These are phyloP conservation scores for Aspergillus aculeatus DNA, from an alignment of 2,329 filamentous ascomycete genomes.

Conservation along the genomic window DNA sequence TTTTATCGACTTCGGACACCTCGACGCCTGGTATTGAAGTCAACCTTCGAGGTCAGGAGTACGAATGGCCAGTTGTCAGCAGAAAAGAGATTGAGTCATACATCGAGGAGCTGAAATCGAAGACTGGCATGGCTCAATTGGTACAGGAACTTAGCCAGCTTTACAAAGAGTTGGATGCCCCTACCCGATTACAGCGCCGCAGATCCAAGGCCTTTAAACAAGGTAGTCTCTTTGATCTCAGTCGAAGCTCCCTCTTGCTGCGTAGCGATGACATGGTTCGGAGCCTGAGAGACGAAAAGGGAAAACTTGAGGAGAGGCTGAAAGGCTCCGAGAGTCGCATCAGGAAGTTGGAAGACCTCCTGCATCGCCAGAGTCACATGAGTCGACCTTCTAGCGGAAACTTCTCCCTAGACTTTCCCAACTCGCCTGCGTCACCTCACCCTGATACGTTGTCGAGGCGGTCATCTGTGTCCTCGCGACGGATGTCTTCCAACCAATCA, in stretches of 20 bases:
- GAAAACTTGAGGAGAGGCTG: constrained; percentile 68
- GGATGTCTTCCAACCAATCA: constrained; percentile 60
- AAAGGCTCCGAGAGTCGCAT: constrained; percentile 87
- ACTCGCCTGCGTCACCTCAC: constrained; percentile 42
- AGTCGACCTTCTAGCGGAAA: constrained; percentile 54
- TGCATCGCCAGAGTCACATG: constrained; percentile 74
- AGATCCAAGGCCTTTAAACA: constrained; percentile 93
- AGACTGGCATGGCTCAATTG: constrained; percentile 65
- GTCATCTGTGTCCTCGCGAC: constrained; percentile 60
- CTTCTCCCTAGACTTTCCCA: constrained; percentile 44
- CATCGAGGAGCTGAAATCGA: constrained; percentile 62
- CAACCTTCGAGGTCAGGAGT: constrained; percentile 76
- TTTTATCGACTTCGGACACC: constrained; percentile 64
- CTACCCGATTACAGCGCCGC: constrained; percentile 82
- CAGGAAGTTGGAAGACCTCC: constrained; percentile 82
- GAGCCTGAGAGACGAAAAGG: constrained; percentile 79
- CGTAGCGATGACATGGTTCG: constrained; percentile 79
- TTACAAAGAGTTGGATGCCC: constrained; percentile 74
- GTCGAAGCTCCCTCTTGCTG: constrained; percentile 80
- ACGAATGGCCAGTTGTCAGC: constrained; percentile 73
- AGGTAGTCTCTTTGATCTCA: constrained; percentile 89
- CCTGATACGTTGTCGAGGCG: constrained; percentile 51
- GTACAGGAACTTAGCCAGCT: constrained; percentile 72
- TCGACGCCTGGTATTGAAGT: constrained; percentile 78
- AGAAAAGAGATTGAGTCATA: constrained; percentile 77